These are phyloP conservation scores for Calendula officinalis DNA, from an alignment of 129 eudicot genomes.

Conservation along the genomic window DNA sequence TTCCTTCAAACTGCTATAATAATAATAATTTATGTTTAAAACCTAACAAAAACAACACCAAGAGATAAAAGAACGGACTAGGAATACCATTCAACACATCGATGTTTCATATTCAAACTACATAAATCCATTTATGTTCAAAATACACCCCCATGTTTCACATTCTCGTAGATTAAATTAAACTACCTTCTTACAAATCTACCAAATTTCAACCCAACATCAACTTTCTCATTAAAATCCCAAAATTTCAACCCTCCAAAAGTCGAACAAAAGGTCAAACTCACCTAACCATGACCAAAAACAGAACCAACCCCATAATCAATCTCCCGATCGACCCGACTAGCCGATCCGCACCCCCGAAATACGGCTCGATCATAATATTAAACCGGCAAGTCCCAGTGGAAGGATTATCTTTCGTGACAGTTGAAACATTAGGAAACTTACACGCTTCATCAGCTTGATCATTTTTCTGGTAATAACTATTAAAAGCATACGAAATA, in stretches of 20 bases:
- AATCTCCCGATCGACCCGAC: slow-evolving; percentile 27
- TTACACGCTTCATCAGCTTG: slow-evolving; percentile 59
- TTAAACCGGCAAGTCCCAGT: slow-evolving; percentile 48
- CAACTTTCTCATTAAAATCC: neutral
- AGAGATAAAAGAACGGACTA: neutral
- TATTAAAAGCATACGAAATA: slow-evolving; percentile 69
- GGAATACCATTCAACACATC: neutral
- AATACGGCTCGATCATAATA: slow-evolving; percentile 47
- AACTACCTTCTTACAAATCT: slow-evolving; percentile 23
- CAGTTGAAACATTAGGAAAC: slow-evolving; percentile 52
- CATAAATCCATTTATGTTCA: slow-evolving; percentile 14
- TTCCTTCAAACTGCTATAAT: too few species aligned
- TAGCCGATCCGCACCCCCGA: slow-evolving; percentile 36
- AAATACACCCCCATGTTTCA: slow-evolving; percentile 18
- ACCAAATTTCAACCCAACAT: slow-evolving; percentile 12
- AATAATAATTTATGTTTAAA: too few species aligned
- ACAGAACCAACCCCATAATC: slow-evolving; percentile 4
- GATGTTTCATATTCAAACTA: slow-evolving; percentile 7
- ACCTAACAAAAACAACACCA: too few species aligned
- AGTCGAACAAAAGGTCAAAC: slow-evolving; percentile 18
- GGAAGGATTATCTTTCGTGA: slow-evolving; percentile 58
- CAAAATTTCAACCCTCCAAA: slow-evolving; percentile 16
- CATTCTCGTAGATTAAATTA: slow-evolving; percentile 5
- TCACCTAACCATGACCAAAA: slow-evolving; percentile 11
- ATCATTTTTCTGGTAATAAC: slow-evolving; percentile 57